Evolutionary conservation across 805 yeast genomes (phyloP).

Genomic region (Metschnikowia borealis): DNA sequence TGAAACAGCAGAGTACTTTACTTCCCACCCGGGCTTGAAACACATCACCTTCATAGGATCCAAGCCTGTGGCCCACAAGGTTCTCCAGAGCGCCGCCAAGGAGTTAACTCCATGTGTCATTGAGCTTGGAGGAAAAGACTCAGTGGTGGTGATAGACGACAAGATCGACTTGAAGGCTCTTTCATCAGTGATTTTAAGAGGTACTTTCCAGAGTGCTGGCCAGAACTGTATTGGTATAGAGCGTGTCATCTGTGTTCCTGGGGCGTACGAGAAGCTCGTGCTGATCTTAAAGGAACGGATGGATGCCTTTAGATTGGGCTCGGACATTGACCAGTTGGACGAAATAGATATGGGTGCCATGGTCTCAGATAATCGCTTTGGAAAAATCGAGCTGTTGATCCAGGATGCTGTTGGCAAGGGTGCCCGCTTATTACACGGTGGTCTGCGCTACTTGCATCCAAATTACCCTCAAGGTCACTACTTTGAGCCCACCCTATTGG

Average conservation of each 20-base stretch:
- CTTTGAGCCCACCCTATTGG: constrained; percentile 83
- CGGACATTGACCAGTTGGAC: constrained; percentile 86
- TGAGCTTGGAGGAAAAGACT: constrained; percentile 96
- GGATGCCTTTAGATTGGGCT: constrained; percentile 67
- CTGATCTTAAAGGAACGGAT: constrained; percentile 56
- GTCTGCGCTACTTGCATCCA: constrained; percentile 76
- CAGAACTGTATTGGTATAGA: constrained; percentile 98
- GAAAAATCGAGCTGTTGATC: constrained; percentile 59
- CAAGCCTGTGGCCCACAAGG: constrained; percentile 88
- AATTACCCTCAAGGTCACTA: constrained; percentile 94
- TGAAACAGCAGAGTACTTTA: constrained; percentile 78
- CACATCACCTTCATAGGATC: constrained; percentile 97
- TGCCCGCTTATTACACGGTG: constrained; percentile 81
- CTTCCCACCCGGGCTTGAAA: constrained; percentile 74
- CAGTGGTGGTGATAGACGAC: constrained; percentile 82
- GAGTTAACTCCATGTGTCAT: constrained; percentile 92
- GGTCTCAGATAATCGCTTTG: constrained; percentile 75
- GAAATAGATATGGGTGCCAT: constrained; percentile 96
- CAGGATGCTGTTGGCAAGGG: constrained; percentile 73
- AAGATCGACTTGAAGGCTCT: constrained; percentile 53
- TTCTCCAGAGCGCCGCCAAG: constrained; percentile 75
- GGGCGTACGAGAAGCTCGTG: constrained; percentile 61
- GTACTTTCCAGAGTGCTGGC: constrained; percentile 95
- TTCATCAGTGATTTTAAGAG: constrained; percentile 79
- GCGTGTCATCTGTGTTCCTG: constrained; percentile 78